Evolutionary conservation across 2,329 filamentous ascomycete species (phyloP).

Genomic region (Fusarium sp.): DNA sequence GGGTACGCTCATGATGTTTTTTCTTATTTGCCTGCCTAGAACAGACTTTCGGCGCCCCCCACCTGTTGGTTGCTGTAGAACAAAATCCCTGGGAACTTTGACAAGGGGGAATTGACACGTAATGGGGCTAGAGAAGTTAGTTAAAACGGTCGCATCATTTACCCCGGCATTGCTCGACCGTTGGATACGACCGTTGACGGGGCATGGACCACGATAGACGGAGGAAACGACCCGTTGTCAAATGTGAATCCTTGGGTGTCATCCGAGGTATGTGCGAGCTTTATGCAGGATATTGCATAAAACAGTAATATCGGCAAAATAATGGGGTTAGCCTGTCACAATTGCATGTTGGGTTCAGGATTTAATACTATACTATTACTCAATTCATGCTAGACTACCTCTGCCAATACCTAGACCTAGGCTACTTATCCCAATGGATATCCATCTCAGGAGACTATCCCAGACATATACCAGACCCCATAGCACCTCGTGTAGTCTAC

Average conservation of each 20-base stretch:
- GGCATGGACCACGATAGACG: background rate
- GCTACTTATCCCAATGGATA: background rate
- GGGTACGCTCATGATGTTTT: background rate
- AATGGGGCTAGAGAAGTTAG: background rate
- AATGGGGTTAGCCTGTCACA: background rate
- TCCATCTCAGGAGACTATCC: background rate
- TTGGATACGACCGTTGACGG: background rate
- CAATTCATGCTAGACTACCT: background rate
- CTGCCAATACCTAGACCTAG: background rate
- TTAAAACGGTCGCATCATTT: slow-evolving; percentile 7
- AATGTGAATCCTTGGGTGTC: background rate
- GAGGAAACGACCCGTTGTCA: background rate
- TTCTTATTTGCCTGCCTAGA: background rate
- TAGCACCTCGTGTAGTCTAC: background rate
- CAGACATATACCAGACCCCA: background rate
- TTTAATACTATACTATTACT: background rate
- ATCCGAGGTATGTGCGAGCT: background rate
- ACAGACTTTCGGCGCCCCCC: background rate
- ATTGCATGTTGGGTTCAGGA: background rate
- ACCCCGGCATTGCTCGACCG: background rate
- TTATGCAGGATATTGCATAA: background rate
- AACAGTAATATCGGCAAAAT: background rate
- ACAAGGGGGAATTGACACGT: background rate
- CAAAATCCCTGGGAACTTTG: background rate
- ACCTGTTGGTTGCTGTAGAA: slow-evolving; percentile 1